A percentile compares a stretch with the other conserved stretches of the same genome.
phyloP scores from a whole-genome alignment of 306 rosid species.

The Lagenaria siceraria region DNA sequence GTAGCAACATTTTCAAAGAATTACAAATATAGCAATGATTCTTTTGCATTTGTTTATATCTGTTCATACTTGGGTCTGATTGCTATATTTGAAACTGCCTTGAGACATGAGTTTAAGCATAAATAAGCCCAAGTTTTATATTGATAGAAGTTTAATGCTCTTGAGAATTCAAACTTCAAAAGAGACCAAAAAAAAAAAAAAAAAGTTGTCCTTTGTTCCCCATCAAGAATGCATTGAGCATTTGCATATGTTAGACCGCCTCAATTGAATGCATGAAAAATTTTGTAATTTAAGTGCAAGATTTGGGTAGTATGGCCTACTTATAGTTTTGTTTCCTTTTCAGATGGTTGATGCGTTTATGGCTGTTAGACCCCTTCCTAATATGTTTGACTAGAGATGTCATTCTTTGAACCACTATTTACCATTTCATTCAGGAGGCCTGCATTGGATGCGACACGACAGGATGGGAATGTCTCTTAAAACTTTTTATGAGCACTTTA shows the following conservation, averaged over 20 bases:
- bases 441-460: not conserved
- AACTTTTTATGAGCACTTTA: not conserved
- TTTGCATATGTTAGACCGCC: not conserved
- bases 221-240: not conserved
- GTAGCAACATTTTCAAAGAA: too few species aligned
- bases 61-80: too few species aligned
- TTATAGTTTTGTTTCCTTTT: not conserved
- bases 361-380: slow-evolving; percentile 77
- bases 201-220: not conserved
- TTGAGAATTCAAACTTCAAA: not conserved
- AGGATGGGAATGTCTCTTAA: too few species aligned
- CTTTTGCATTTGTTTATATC: not conserved
- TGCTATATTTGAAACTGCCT: too few species aligned
- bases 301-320: not conserved
- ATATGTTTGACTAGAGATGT: slow-evolving; percentile 43
- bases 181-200: not conserved
- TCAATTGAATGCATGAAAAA: not conserved
- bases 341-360: slow-evolving; percentile 94
- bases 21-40: too few species aligned
- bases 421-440: not conserved
- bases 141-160: not conserved
- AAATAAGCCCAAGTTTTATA: too few species aligned
- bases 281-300: not conserved
- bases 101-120: not conserved
- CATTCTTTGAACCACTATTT: not conserved